Evolutionary conservation across 306 rosid species (phyloP).

Genomic region (Mucuna pruriens): DNA sequence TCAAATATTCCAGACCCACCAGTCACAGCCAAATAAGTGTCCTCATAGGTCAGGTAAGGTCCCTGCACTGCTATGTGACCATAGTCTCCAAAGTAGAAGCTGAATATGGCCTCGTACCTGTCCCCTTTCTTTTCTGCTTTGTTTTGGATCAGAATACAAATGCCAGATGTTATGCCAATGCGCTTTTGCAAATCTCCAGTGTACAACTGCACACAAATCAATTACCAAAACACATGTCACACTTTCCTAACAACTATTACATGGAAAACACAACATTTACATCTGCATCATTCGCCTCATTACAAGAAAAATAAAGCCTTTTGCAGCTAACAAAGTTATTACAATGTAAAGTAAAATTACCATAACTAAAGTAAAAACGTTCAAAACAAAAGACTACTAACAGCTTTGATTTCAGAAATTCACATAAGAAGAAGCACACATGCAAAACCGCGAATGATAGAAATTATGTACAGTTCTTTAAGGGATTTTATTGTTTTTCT

Average conservation of each 20-base stretch:
- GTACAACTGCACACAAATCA: slow-evolving; percentile 45
- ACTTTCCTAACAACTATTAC: not conserved
- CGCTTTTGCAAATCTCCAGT: slow-evolving; percentile 62
- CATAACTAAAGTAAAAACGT: not conserved
- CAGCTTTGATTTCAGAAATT: not conserved
- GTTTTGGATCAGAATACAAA: slow-evolving; percentile 61
- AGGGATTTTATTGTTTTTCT: too few species aligned
- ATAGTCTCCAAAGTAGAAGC: slow-evolving; percentile 67
- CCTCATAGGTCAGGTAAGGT: slow-evolving; percentile 60
- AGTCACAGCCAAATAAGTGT: slow-evolving; percentile 59
- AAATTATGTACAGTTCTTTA: not conserved
- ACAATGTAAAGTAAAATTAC: not conserved
- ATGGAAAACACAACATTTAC: not conserved
- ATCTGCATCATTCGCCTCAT: not conserved
- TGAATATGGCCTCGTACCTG: slow-evolving; percentile 65
- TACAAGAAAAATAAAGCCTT: not conserved
- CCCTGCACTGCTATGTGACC: slow-evolving; percentile 72
- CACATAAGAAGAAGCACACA: not conserved
- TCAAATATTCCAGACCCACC: slow-evolving; percentile 75
- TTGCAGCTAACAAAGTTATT: not conserved
- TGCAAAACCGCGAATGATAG: not conserved
- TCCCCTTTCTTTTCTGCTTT: slow-evolving; percentile 60
- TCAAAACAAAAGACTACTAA: not conserved
- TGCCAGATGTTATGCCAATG: slow-evolving; percentile 63
- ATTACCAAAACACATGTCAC: not conserved